phyloP scores from a whole-genome alignment of 176 grass and related monocot genomes.

The Triticum dicoccoides region DNA sequence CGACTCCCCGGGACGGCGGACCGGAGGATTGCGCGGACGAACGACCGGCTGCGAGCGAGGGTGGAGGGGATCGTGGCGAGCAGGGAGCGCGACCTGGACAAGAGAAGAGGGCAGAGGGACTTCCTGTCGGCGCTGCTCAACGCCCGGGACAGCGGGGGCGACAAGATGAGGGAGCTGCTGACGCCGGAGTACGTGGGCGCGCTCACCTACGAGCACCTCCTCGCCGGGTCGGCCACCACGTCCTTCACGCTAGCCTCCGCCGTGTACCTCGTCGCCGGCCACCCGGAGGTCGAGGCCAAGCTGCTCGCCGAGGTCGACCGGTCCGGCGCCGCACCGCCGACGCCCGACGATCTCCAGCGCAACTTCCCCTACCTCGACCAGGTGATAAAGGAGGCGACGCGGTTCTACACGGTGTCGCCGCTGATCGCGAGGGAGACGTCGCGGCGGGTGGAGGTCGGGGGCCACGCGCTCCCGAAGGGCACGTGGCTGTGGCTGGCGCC shows the following conservation, averaged over 20 bases:
- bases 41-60: constrained; percentile 49
- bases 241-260: constrained; percentile 65
- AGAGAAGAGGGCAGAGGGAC: constrained; percentile 35
- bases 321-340: constrained; percentile 40
- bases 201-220: constrained; percentile 85
- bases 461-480: constrained; percentile 56
- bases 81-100: background rate
- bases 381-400: constrained; percentile 75
- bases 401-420: constrained; percentile 65
- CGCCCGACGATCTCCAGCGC: constrained; percentile 45
- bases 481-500: constrained; percentile 88
- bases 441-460: constrained; percentile 47
- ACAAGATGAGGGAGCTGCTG: constrained; percentile 46
- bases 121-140: constrained; percentile 66
- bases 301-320: constrained; percentile 58
- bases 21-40: constrained; percentile 46
- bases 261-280: constrained; percentile 64
- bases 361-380: constrained; percentile 73
- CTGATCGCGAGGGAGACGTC: constrained; percentile 70
- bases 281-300: constrained; percentile 66
- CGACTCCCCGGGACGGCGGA: constrained; percentile 54
- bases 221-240: constrained; percentile 71
- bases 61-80: constrained; percentile 51
- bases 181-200: constrained; percentile 73
- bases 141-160: constrained; percentile 41